Evolutionary conservation across 2,329 filamentous ascomycete genomes (phyloP).

Genomic region (Alternaria postmessia): DNA sequence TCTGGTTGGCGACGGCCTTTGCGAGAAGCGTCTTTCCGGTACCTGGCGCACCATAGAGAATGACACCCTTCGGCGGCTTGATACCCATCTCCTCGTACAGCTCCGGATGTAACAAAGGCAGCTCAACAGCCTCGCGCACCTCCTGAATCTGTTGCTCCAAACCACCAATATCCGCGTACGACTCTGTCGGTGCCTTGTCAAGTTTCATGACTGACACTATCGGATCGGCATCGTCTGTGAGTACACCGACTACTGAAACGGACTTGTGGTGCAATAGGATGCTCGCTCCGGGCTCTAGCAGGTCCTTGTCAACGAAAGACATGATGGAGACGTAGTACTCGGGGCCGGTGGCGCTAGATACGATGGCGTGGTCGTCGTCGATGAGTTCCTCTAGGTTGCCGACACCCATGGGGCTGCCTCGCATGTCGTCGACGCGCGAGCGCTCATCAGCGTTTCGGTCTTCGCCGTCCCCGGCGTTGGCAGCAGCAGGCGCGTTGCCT

Average conservation of each 20-base stretch:
- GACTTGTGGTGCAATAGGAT: conserved; percentile 97
- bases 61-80: conserved; percentile 99
- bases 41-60: conserved; percentile 95
- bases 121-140: conserved; percentile 94
- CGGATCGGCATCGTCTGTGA: conserved; percentile 95
- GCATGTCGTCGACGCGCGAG: conserved; percentile 95
- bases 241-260: conserved; percentile 94
- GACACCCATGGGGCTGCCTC: conserved; percentile 97
- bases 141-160: conserved; percentile 96
- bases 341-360: conserved; percentile 94
- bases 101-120: conserved; percentile 93
- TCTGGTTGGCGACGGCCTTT: conserved; percentile 98
- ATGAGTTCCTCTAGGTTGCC: conserved; percentile 98
- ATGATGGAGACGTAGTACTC: conserved; percentile 99
- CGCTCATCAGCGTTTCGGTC: conserved; percentile 95
- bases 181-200: conserved; percentile 97
- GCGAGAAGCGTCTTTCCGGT: conserved; percentile 96
- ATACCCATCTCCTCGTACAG: conserved; percentile 99
- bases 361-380: conserved; percentile 98
- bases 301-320: conserved; percentile 99
- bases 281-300: conserved; percentile 93
- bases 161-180: conserved; percentile 98
- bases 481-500: conserved; percentile 63
- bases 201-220: conserved; percentile 99
- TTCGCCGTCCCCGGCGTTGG: conserved; percentile 70